Conservation (phyloP, 2,329 filamentous ascomycete genomes). For the Penicillium sp. region DNA sequence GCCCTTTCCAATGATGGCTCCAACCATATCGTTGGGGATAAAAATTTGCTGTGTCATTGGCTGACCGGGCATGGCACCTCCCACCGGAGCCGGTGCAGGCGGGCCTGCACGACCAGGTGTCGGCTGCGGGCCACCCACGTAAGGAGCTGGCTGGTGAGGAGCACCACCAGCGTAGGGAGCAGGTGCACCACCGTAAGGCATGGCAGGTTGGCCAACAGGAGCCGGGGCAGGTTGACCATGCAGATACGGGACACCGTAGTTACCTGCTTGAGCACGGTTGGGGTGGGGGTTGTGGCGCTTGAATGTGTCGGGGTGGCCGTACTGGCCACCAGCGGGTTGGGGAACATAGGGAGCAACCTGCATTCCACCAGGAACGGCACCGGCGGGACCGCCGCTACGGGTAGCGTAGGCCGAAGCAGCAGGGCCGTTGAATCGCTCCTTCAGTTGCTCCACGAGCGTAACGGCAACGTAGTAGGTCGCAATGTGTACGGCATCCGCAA, state of each 20-base stretch:
- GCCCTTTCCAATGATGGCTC: constrained; percentile 97
- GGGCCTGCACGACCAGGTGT: constrained; percentile 65
- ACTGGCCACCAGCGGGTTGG: constrained; percentile 88
- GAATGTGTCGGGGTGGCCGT: constrained; percentile 84
- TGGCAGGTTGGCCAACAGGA: constrained; percentile 62
- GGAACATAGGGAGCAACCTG: constrained; percentile 98
- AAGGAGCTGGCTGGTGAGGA: constrained; percentile 73
- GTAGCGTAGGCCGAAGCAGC: constrained; percentile 98
- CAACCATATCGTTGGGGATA: constrained; percentile 99
- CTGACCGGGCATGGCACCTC: constrained; percentile 72
- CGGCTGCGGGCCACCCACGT: constrained; percentile 60
- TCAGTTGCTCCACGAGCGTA: constrained; percentile 95
- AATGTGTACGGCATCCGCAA: constrained; percentile 97
- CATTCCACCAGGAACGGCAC: constrained; percentile 94
- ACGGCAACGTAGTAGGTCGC: constrained; percentile 98
- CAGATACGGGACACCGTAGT: constrained; percentile 69
- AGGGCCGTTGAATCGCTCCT: constrained; percentile 92
- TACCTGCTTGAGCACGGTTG: constrained; percentile 73
- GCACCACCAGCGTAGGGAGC: constrained; percentile 75
- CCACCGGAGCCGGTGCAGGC: constrained; percentile 65
- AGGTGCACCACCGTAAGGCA: constrained; percentile 79
- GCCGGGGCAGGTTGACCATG: constrained; percentile 62
- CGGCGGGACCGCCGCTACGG: constrained; percentile 86
- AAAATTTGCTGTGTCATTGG: constrained; percentile 97
- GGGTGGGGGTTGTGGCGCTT: constrained; percentile 71